phyloP scores from a whole-genome alignment of 2,329 filamentous ascomycete species.

The Calonectria leucothoes region DNA sequence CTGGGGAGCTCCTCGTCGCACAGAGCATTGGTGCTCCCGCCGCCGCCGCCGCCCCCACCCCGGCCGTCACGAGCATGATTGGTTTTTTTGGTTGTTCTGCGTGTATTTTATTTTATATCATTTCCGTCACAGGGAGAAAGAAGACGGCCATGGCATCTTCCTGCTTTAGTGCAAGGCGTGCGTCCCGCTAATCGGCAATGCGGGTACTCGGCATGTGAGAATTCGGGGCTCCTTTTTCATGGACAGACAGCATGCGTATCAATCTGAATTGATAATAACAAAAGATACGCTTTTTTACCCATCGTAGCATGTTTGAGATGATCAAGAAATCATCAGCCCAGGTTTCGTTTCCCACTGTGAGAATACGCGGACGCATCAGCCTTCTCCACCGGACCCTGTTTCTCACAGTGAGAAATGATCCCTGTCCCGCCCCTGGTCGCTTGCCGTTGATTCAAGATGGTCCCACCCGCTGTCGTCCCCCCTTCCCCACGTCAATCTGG shows the following conservation, averaged over 20 bases:
- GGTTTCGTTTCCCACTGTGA: background rate
- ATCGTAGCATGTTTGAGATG: background rate
- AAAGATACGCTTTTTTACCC: background rate
- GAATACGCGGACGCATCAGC: background rate
- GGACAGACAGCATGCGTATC: background rate
- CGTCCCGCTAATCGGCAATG: background rate
- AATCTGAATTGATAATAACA: background rate
- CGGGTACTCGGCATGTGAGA: background rate
- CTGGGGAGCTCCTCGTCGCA: background rate
- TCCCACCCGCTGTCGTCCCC: background rate
- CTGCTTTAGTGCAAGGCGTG: background rate
- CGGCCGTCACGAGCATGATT: background rate
- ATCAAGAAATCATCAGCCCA: background rate
- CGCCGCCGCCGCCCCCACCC: background rate
- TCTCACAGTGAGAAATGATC: conserved; percentile 2
- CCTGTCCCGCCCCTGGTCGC: background rate
- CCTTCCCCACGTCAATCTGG: background rate
- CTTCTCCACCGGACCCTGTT: too few relatives aligned
- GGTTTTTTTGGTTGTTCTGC: background rate
- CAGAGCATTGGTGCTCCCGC: background rate
- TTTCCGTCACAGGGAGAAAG: background rate
- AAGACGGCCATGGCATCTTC: too few relatives aligned
- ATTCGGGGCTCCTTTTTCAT: background rate
- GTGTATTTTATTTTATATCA: background rate
- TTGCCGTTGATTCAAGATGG: background rate